Evolutionary conservation across 2,329 filamentous ascomycete genomes (phyloP).

Genomic region (Colletotrichum sp.): DNA sequence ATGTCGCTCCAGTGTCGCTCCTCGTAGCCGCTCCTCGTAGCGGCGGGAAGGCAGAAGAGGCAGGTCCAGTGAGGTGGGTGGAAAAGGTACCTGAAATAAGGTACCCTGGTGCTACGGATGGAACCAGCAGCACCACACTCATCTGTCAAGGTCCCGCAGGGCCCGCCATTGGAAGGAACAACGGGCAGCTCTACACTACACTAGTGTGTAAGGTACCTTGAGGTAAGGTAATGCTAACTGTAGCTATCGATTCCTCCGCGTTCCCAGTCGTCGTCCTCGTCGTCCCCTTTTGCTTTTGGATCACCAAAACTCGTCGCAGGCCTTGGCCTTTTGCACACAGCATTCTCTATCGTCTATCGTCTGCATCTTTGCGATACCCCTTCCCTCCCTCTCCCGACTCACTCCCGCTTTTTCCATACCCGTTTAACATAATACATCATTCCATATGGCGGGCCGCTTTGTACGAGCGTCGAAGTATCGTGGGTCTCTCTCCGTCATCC

Average conservation of each 20-base stretch:
- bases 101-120: not conserved
- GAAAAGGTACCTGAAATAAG: not conserved
- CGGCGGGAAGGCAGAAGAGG: not conserved
- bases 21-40: not conserved
- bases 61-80: not conserved
- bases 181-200: not conserved
- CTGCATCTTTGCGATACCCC: not conserved
- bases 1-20: not conserved
- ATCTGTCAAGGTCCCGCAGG: constrained; percentile 12
- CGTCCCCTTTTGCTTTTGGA: constrained; percentile 5
- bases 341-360: constrained; percentile 14
- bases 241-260: not conserved
- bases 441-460: constrained; percentile 66
- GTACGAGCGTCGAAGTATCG: constrained; percentile 73
- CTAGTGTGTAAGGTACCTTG: too few relatives aligned
- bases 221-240: not conserved
- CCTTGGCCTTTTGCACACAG: constrained; percentile 5
- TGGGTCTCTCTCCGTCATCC: constrained; percentile 41
- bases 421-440: not conserved
- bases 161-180: constrained; percentile 8
- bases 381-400: not conserved
- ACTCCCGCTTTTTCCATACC: not conserved
- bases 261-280: constrained; percentile 3
- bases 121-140: not conserved
- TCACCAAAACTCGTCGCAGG: constrained; percentile 9